Percentiles rank a stretch among this genome's conserved stretches.
Conservation (phyloP, 202 grass and related monocot genomes). For the Elaeis oleifera region DNA sequence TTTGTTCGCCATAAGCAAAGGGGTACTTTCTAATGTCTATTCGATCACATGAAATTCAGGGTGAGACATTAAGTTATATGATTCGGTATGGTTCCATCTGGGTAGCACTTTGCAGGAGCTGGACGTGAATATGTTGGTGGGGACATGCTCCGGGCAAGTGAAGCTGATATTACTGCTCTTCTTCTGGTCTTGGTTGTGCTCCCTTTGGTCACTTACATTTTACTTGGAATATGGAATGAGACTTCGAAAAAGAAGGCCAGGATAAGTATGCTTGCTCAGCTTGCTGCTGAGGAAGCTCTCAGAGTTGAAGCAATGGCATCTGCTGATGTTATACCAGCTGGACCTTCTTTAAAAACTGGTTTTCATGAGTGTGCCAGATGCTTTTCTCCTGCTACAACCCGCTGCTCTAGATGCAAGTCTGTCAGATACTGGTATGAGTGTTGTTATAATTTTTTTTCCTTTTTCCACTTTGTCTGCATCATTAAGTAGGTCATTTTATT, state of each 20-base stretch:
- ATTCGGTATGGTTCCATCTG: background rate
- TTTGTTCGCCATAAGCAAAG: too few species aligned
- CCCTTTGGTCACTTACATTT: constrained; percentile 80
- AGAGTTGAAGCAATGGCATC: constrained; percentile 62
- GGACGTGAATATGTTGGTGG: constrained; percentile 56
- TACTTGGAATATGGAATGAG: constrained; percentile 89
- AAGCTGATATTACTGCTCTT: constrained; percentile 81
- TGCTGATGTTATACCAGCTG: constrained; percentile 48
- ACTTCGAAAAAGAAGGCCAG: constrained; percentile 58
- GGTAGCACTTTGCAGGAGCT: constrained; percentile 33
- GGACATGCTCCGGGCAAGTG: constrained; percentile 98
- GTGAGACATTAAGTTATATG: background rate
- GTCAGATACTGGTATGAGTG: constrained; percentile 91
- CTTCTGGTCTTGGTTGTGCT: constrained; percentile 70
- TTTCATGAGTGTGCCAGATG: constrained; percentile 93
- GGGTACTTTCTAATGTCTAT: too few species aligned
- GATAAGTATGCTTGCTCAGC: constrained; percentile 60
- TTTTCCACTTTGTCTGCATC: too few species aligned
- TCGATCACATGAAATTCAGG: too few species aligned
- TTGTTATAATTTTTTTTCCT: too few species aligned
- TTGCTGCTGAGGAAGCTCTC: constrained; percentile 63
- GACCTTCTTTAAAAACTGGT: constrained; percentile 31
- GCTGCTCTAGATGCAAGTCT: constrained; percentile 94
- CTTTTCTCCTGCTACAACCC: constrained; percentile 75
- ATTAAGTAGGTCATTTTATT: too few species aligned